A percentile compares a stretch with the other conserved stretches of the same genome.
These are phyloP conservation scores for Phytopythium oedochilum DNA, from an alignment of 352 stramenopile genomes.

Conservation along the genomic window DNA sequence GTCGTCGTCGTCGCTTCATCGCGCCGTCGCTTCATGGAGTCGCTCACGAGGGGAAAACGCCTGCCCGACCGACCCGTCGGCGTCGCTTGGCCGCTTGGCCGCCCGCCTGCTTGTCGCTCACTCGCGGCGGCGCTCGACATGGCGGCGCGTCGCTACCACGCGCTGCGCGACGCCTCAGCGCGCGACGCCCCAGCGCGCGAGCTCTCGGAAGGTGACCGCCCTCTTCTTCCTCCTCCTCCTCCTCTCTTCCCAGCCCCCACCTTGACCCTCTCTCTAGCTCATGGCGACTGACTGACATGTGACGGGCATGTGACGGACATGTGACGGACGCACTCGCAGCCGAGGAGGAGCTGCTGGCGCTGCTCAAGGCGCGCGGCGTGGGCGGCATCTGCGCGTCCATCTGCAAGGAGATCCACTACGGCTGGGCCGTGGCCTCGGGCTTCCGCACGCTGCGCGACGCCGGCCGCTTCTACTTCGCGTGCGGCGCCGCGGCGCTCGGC, in stretches of 20 bases:
- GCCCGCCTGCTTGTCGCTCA: background rate
- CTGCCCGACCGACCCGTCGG: background rate
- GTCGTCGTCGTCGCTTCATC: background rate
- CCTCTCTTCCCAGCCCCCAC: no score
- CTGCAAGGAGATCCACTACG: conserved; percentile 74
- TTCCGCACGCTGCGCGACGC: conserved; percentile 66
- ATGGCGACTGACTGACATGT: no score
- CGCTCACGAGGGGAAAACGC: no score
- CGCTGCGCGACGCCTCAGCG: conserved; percentile 12
- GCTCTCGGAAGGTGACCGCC: conserved; percentile 41
- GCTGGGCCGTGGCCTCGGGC: conserved; percentile 60
- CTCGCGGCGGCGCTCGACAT: background rate
- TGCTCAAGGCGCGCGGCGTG: conserved; percentile 62
- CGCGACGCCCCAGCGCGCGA: conserved; percentile 3
- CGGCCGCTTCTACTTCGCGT: conserved; percentile 78
- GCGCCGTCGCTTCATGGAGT: no score
- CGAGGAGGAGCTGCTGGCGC: conserved; percentile 54
- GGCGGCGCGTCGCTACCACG: conserved; percentile 27
- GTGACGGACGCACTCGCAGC: conserved; percentile 14
- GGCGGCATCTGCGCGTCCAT: conserved; percentile 66
- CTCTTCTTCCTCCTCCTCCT: no score
- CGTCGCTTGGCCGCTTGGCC: background rate
- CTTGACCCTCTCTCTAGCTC: no score
- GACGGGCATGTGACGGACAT: no score
- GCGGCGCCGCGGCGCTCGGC: conserved; percentile 50